Evolutionary conservation across 805 yeast species (phyloP).

Genomic region (Metschnikowia reukaufii): DNA sequence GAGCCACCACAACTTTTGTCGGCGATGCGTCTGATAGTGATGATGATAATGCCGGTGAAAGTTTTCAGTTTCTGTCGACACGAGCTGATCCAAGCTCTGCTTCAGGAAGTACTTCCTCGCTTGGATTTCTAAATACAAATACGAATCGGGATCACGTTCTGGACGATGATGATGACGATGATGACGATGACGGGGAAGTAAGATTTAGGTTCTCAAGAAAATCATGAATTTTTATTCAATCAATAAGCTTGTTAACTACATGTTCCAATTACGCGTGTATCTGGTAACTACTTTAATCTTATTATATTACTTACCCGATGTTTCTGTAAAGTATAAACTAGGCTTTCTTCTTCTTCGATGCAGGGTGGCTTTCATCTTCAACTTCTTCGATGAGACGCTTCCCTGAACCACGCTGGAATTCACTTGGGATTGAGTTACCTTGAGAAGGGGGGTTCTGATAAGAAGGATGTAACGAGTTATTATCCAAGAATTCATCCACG

Average conservation of each 20-base stretch:
- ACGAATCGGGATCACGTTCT: neutral
- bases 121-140: neutral
- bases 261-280: too few relatives aligned
- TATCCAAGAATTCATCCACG: constrained; percentile 31
- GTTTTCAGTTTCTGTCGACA: constrained; percentile 12
- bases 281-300: too few relatives aligned
- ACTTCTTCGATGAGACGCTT: constrained; percentile 16
- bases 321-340: neutral
- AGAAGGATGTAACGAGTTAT: constrained; percentile 8
- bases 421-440: neutral
- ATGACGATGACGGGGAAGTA: constrained; percentile 10
- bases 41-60: constrained; percentile 2
- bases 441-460: constrained; percentile 1
- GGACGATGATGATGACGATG: constrained; percentile 12
- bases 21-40: constrained; percentile 12
- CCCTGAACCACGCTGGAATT: neutral
- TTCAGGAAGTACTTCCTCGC: neutral
- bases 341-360: constrained; percentile 3
- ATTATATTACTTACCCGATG: too few relatives aligned
- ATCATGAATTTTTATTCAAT: constrained; percentile 1
- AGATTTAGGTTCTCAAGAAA: constrained; percentile 17
- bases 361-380: constrained; percentile 8
- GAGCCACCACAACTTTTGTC: constrained; percentile 18
- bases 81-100: neutral
- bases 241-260: too few relatives aligned